Evolutionary conservation across 352 stramenopile genomes (phyloP).

Genomic region (Phytophthora europaea): DNA sequence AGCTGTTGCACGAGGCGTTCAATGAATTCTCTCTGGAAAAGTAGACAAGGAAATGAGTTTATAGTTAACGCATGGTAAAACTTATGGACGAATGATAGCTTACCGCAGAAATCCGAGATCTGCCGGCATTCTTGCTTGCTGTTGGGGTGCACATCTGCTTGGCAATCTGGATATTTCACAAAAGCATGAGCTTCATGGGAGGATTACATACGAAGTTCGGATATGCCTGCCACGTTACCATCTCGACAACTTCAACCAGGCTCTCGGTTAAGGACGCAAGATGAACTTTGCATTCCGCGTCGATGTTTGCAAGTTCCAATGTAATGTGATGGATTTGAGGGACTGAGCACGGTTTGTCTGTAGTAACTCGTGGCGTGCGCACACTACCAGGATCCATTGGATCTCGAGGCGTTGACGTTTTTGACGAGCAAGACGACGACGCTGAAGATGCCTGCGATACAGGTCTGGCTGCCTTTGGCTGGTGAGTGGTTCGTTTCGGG

Average conservation of each 20-base stretch:
- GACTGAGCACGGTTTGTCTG: conserved; percentile 15
- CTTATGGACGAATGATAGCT: background rate
- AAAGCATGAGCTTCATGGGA: background rate
- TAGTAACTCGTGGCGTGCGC: conserved; percentile 12
- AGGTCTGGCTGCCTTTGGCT: conserved; percentile 11
- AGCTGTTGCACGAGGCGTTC: conserved; percentile 61
- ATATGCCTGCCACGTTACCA: conserved; percentile 19
- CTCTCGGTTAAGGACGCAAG: conserved; percentile 66
- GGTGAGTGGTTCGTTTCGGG: background rate
- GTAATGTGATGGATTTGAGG: conserved; percentile 69
- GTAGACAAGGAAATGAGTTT: background rate
- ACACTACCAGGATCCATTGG: background rate
- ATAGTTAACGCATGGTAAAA: background rate
- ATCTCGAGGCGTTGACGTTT: conserved; percentile 25
- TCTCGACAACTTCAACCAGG: conserved; percentile 59
- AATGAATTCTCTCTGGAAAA: conserved; percentile 59
- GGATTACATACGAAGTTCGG: background rate
- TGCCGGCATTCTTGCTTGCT: conserved; percentile 28
- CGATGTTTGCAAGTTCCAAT: conserved; percentile 55
- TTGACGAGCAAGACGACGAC: conserved; percentile 29
- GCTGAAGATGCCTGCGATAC: conserved; percentile 32
- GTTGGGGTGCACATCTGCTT: conserved; percentile 42
- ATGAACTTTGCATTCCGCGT: conserved; percentile 60
- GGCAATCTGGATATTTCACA: conserved; percentile 31
- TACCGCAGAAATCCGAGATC: conserved; percentile 39